Evolutionary conservation across 345 rosid species (phyloP).

Genomic region (Sonneratia alba): DNA sequence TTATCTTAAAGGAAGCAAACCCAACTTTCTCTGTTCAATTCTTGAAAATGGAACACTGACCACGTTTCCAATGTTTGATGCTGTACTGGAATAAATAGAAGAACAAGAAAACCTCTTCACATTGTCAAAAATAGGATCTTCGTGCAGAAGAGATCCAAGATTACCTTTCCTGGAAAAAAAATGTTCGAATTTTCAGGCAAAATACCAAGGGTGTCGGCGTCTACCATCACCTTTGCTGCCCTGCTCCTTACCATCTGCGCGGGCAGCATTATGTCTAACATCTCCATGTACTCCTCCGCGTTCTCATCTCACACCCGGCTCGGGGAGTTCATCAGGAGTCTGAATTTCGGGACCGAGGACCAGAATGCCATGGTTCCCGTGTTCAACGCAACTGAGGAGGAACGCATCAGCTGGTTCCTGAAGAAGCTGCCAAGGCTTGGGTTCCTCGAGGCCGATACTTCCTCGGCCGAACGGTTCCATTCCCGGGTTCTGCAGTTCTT

Average conservation of each 20-base stretch:
- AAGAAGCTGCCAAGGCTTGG: constrained; percentile 29
- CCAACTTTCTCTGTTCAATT: not conserved
- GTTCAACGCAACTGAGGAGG: constrained; percentile 26
- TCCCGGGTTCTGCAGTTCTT: constrained; percentile 42
- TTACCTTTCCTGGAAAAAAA: not conserved
- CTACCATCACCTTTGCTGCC: not conserved
- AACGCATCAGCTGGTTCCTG: constrained; percentile 40
- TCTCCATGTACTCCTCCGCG: not conserved
- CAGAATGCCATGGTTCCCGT: constrained; percentile 27
- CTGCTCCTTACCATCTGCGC: not conserved
- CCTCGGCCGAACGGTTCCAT: constrained; percentile 34
- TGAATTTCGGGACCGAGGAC: not conserved
- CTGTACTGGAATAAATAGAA: not conserved
- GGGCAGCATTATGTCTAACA: not conserved
- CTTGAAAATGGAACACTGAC: not conserved
- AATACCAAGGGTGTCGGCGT: not conserved
- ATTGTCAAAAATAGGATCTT: not conserved
- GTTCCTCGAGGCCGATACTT: constrained; percentile 38
- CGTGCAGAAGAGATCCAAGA: not conserved
- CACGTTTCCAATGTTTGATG: not conserved
- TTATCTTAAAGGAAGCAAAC: not conserved
- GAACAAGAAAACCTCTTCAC: not conserved
- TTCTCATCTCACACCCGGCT: not conserved
- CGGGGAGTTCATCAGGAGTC: not conserved
- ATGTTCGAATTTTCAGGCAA: not conserved